Percentiles rank a stretch among this genome's conserved stretches.
These are phyloP conservation scores for Wolfiporia cocos DNA, from an alignment of 1,284 basidiomycete species.

Conservation along the genomic window DNA sequence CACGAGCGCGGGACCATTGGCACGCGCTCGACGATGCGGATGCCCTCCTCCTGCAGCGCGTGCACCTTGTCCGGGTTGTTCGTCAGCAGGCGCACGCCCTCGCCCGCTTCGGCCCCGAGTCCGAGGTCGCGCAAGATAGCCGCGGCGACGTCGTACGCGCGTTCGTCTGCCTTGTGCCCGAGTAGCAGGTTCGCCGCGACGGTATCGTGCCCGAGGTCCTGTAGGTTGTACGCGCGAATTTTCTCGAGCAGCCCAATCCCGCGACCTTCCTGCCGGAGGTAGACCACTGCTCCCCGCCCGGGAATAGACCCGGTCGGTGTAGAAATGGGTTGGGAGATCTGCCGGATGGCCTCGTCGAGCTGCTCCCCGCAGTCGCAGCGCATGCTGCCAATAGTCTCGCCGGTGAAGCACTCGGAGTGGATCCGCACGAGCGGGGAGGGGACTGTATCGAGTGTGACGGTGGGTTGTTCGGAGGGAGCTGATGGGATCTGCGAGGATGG, in stretches of 20 bases:
- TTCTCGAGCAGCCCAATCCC: constrained; percentile 97
- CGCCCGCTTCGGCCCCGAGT: constrained; percentile 51
- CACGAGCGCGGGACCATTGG: constrained; percentile 95
- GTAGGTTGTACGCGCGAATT: constrained; percentile 96
- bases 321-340: constrained; percentile 75
- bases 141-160: constrained; percentile 88
- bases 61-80: constrained; percentile 98
- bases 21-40: constrained; percentile 80
- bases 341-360: constrained; percentile 91
- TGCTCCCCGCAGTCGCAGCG: constrained; percentile 99
- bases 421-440: constrained; percentile 88
- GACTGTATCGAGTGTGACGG: constrained; percentile 27
- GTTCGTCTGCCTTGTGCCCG: constrained; percentile 91
- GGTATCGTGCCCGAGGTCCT: constrained; percentile 97
- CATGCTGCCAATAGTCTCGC: constrained; percentile 97
- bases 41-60: constrained; percentile 81
- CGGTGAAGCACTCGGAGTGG: constrained; percentile 98
- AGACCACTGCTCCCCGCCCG: constrained; percentile 92
- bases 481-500: constrained; percentile 51
- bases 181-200: constrained; percentile 96
- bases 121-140: constrained; percentile 90
- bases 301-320: constrained; percentile 45
- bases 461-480: constrained; percentile 30
- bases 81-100: constrained; percentile 81
- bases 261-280: constrained; percentile 97